Evolutionary conservation across 2,329 filamentous ascomycete species (phyloP), one percentile per base, ranked within the genome.

Genomic region (Talaromyces amestolkiae): DNA sequence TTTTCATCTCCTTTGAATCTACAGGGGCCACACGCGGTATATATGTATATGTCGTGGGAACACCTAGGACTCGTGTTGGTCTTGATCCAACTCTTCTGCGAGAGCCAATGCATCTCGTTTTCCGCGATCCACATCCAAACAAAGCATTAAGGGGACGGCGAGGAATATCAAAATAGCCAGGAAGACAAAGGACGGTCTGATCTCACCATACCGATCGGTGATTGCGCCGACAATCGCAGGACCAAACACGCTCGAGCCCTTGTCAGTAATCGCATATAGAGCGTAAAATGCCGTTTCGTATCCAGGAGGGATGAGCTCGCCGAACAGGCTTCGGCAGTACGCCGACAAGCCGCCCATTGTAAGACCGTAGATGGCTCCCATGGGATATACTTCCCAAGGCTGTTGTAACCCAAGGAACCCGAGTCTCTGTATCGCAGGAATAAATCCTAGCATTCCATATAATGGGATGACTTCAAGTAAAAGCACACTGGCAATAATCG

Each of bases 231-330:
- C 95, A 74, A 99, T 94, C 0, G 92, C 91, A 0, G 95, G 95
- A 0, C 95, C 95, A 77, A 99, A 97, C 2, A 98, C 84, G 74
- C 91, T 96, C 24, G 91, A 95, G 0, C 94, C 93, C 78, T 99
- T 99, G 77, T 99, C 95, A 1, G 95, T 98, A 69, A 98, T 97
- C 41, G 95, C 95, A 75, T 98, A 99, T 1, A 99, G 83, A 0
- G 94, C 93, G 75, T 96, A 99, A 75, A 99, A 99, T 0, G 94
- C 93, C 0, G 95, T 93, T 78, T 99, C 95, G 35, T 91, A 96
- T 3, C 95, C 95, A 0, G 92, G 92, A 1, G 95, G 95, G 64
- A 99, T 96, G 65, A 99, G 84, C 77, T 98, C 93, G 45, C 93
- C 93, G 74, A 92, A 99, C 4, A 99, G 84, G 67, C 91, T 93